Base-by-base conservation (phyloP, 768 basidiomycete genomes). In the Baorangia bicolor region DNA sequence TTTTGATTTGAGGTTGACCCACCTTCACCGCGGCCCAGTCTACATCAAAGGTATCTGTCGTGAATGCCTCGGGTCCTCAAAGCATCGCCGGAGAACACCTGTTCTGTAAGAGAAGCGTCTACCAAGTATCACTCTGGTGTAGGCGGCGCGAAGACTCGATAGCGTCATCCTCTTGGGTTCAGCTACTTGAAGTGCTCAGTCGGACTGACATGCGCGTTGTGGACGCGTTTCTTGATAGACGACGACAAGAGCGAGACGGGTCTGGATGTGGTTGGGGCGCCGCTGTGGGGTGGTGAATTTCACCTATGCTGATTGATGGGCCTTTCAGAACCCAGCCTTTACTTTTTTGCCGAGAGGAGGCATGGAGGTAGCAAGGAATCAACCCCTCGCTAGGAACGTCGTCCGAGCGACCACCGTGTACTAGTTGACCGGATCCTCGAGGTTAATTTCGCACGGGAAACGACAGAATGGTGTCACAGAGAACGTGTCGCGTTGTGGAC, bases 1-100 rank as follows among this genome's bases (percentile, higher is more conserved):
- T 34, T 27, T 27, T 39, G 4, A 35, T 23, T 28, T 5, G 49
- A 37, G 52, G 46, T 46, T 13, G 56, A 56, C 53, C 54, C 56
- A 57, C 54, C 40, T 27, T 12, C 10, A 30, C 18, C 5, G 47
- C 7, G 31, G 25, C 4, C 4, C 25, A 51, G 33, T 52, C 10
- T 23, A 23, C 14, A 8, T 13, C 34, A 35, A 5, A 9, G 35
- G 35, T 16, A 9, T 11, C n/a, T n/a, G n/a, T n/a, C n/a, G n/a
- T n/a, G 6, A 2, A 23, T 27, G 11, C 5, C 31, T 12, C 14
- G 16, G 5, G 23, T 27, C 31, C 31, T 20, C 12, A 4, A 10
- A 27, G 4, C 11, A 16, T 48, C 45, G 11, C 23, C 31, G 21
- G 28, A 39, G 25, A 35, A 42, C 30, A 1, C 14, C 18, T 5